These are phyloP conservation scores for Talaromyces liani DNA, from an alignment of 495 filamentous ascomycete species.

Conservation along the genomic window DNA sequence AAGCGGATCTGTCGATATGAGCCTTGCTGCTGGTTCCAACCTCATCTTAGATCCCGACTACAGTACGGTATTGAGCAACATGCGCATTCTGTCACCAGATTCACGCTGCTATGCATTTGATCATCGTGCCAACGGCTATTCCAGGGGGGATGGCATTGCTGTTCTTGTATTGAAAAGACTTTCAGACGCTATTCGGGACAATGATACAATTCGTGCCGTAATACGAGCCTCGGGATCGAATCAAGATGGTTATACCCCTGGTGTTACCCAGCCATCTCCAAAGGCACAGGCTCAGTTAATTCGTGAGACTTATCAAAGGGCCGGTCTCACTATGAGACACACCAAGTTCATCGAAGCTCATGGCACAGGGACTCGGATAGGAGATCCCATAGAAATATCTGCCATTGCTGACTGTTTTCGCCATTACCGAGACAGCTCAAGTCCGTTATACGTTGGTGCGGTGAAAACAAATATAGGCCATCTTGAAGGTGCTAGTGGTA, in stretches of 20 bases:
- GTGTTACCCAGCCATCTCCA: conserved; percentile 23
- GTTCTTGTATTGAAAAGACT: conserved; percentile 24
- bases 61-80: not conserved
- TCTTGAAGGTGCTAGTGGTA: conserved; percentile 42
- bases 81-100: conserved; percentile 24
- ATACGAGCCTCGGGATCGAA: conserved; percentile 25
- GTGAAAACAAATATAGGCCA: conserved; percentile 26
- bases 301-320: conserved; percentile 11
- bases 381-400: conserved; percentile 6
- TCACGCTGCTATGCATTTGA: conserved; percentile 27
- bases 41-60: conserved; percentile 17
- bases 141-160: conserved; percentile 22
- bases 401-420: conserved; percentile 10
- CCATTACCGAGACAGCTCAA: not conserved
- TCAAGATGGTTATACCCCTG: conserved; percentile 27
- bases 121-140: conserved; percentile 25
- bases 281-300: conserved; percentile 15
- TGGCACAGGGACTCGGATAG: conserved; percentile 19
- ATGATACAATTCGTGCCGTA: conserved; percentile 24
- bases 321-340: conserved; percentile 9
- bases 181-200: conserved; percentile 18
- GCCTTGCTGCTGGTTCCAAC: conserved; percentile 18
- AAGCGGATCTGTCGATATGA: conserved; percentile 19
- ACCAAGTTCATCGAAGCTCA: conserved; percentile 33
- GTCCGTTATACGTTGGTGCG: conserved; percentile 12